These are phyloP conservation scores for Orbilia ellipsospora DNA, from an alignment of 2,329 filamentous ascomycete genomes.

Conservation along the genomic window DNA sequence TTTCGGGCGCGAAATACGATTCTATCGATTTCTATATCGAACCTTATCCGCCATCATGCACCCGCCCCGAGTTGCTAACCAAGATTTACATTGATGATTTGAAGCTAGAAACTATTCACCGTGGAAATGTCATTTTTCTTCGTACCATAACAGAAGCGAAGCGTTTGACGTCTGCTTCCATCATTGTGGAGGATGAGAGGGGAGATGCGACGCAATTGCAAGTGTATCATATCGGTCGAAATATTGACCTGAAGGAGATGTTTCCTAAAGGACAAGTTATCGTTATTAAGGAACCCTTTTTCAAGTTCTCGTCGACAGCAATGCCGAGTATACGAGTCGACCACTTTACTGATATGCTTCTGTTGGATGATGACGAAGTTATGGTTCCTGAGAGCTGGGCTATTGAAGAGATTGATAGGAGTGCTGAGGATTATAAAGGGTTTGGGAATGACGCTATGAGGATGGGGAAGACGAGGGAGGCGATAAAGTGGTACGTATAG, in stretches of 20 bases:
- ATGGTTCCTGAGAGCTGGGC: slow-evolving; percentile 22
- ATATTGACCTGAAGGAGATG: slow-evolving; percentile 4
- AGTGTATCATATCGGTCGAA: slow-evolving; percentile 17
- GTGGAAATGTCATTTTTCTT: slow-evolving; percentile 21
- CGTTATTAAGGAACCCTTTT: slow-evolving; percentile 37
- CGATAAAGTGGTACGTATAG: slow-evolving; percentile 27
- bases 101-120: slow-evolving; percentile 12
- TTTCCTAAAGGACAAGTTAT: slow-evolving; percentile 34
- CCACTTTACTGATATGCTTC: slow-evolving; percentile 32
- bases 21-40: slow-evolving; percentile 19
- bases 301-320: slow-evolving; percentile 20
- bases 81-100: slow-evolving; percentile 19
- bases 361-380: slow-evolving; percentile 26
- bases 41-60: slow-evolving; percentile 22
- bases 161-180: slow-evolving; percentile 8
- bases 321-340: slow-evolving; percentile 36
- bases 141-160: slow-evolving; percentile 13
- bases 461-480: slow-evolving; percentile 9
- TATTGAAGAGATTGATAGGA: slow-evolving; percentile 1
- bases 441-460: slow-evolving; percentile 31
- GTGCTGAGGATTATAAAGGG: slow-evolving; percentile 11
- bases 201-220: slow-evolving; percentile 24
- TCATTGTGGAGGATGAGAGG: slow-evolving; percentile 25
- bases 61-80: background rate
- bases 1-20: background rate